These are phyloP conservation scores for Capsicum chinense DNA, from an alignment of 257 asterid species.

Conservation along the genomic window DNA sequence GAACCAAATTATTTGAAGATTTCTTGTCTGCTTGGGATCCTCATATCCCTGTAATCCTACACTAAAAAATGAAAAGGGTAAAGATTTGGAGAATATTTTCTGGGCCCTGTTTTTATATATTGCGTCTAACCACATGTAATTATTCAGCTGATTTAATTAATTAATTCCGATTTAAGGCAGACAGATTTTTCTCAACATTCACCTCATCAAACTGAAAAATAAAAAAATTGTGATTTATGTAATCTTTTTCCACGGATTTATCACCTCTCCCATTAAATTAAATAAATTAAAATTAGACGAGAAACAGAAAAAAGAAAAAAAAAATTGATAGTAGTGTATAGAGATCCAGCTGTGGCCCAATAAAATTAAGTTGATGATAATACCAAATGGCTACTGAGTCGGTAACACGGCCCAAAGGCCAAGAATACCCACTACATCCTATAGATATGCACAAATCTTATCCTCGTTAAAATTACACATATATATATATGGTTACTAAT, in stretches of 20 bases:
- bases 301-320: not conserved
- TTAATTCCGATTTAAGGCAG: not conserved
- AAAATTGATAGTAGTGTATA: not conserved
- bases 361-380: not conserved
- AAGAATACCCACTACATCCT: no score
- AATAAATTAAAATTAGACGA: not conserved
- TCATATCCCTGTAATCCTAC: slow-evolving; percentile 33
- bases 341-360: slow-evolving; percentile 1
- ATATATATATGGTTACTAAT: no score
- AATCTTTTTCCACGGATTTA: not conserved
- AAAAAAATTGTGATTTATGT: not conserved
- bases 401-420: not conserved
- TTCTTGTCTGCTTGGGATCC: slow-evolving; percentile 34
- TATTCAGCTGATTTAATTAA: not conserved
- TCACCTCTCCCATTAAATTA: not conserved
- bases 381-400: not conserved
- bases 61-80: slow-evolving; percentile 37
- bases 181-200: not conserved
- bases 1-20: slow-evolving; percentile 29
- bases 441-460: no score
- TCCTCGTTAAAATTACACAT: no score
- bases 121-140: slow-evolving; percentile 28
- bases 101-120: slow-evolving; percentile 34
- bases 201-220: not conserved
- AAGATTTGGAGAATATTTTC: slow-evolving; percentile 59